phyloP scores from a whole-genome alignment of 805 yeast genomes.

The Candida xiaguanensis region DNA sequence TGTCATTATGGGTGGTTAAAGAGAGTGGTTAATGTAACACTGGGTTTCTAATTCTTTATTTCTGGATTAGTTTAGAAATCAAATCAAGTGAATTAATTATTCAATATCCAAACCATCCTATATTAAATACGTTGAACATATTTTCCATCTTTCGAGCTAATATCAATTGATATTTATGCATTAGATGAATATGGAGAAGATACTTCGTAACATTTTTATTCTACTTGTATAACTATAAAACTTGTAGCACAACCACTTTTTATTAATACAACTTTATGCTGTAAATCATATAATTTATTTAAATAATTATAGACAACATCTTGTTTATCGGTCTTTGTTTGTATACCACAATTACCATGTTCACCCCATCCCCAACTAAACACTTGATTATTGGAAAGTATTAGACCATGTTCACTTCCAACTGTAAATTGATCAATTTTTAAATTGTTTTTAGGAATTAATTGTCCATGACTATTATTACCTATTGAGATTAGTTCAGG shows the following conservation, averaged over 20 bases:
- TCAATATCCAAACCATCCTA: slow-evolving; percentile 64
- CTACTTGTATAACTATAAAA: slow-evolving; percentile 44
- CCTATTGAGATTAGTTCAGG: slow-evolving; percentile 49
- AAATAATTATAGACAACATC: slow-evolving; percentile 35
- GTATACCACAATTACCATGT: slow-evolving; percentile 87
- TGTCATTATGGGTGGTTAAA: slow-evolving; percentile 11
- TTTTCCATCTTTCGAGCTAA: slow-evolving; percentile 66
- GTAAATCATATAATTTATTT: slow-evolving; percentile 28
- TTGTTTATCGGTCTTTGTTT: slow-evolving; percentile 12
- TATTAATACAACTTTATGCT: slow-evolving; percentile 23
- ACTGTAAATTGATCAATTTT: slow-evolving; percentile 29
- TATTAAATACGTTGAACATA: slow-evolving; percentile 66
- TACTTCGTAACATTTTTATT: slow-evolving; percentile 54
- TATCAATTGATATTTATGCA: slow-evolving; percentile 22
- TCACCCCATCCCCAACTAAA: slow-evolving; percentile 98
- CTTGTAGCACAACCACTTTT: slow-evolving; percentile 68
- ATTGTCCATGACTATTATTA: slow-evolving; percentile 74
- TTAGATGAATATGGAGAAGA: slow-evolving; percentile 81
- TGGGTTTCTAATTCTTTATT: slow-evolving; percentile 7
- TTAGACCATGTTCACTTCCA: slow-evolving; percentile 89
- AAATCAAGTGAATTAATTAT: slow-evolving; percentile 7
- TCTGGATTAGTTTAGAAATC: not conserved
- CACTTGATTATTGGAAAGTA: slow-evolving; percentile 36
- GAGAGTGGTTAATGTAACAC: slow-evolving; percentile 10
- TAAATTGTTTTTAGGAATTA: slow-evolving; percentile 17